phyloP scores from a whole-genome alignment of 768 basidiomycete species.

The Tricholoma sp. region DNA sequence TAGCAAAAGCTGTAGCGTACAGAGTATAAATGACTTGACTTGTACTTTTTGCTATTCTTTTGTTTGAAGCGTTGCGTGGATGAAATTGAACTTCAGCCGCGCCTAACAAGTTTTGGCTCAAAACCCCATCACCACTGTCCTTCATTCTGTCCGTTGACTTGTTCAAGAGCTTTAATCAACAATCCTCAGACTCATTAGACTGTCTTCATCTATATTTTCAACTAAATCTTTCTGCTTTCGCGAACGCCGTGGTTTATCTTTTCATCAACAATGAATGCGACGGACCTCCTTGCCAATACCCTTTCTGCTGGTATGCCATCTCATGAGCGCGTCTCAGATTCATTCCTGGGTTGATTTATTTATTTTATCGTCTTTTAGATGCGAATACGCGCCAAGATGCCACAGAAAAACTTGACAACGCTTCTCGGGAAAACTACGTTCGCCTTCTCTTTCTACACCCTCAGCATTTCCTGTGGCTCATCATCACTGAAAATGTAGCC shows the following conservation, averaged over 20 bases:
- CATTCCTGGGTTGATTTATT: constrained; percentile 17
- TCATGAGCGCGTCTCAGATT: constrained; percentile 24
- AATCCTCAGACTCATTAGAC: constrained; percentile 1
- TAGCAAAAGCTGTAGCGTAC: neutral
- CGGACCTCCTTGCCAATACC: constrained; percentile 86
- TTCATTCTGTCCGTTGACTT: constrained; percentile 4
- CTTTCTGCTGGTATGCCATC: constrained; percentile 76
- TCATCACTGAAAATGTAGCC: constrained; percentile 48
- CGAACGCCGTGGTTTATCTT: constrained; percentile 9
- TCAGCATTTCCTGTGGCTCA: constrained; percentile 15
- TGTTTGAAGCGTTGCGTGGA: constrained; percentile 11
- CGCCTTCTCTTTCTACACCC: constrained; percentile 26
- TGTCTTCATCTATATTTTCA: neutral
- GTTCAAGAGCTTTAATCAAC: constrained; percentile 2
- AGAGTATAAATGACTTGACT: neutral
- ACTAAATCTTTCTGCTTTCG: constrained; percentile 4
- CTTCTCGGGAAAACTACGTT: constrained; percentile 87
- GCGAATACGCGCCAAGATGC: constrained; percentile 88
- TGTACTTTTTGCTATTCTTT: neutral
- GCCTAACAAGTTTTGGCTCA: constrained; percentile 1
- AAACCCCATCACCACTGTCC: constrained; percentile 11
- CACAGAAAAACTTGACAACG: constrained; percentile 82
- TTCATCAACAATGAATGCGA: constrained; percentile 75
- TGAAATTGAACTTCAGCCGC: constrained; percentile 20
- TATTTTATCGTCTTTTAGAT: constrained; percentile 45